Base-by-base conservation (phyloP, 169 alveolate genomes). In the Toxoplasma gondii region DNA sequence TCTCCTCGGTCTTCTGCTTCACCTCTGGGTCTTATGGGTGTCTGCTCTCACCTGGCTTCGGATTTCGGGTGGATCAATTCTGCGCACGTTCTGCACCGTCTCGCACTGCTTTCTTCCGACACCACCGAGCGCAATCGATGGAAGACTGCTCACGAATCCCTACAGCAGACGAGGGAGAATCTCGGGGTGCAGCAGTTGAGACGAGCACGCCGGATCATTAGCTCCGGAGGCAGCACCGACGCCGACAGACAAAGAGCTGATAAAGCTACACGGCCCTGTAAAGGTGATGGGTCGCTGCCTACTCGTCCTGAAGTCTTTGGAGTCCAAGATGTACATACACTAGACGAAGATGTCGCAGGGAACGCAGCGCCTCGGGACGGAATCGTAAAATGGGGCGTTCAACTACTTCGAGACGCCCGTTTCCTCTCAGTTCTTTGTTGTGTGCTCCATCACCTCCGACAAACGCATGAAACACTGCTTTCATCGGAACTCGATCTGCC, bases 21-120 rank as follows among this genome's bases (percentile, higher is more conserved):
- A 1, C 10, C 10, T 31, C 10, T 38, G 86, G 49, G 27, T 0
- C 29, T 45, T 38, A 17, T 19, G 86, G 36, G 49, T 16, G 41
- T 82, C 0, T 82, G 69, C 29, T 16, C 69, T 22, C 90, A 43
- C 90, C 69, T 82, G 38, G 90, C 90, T 29, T 64, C 90, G 67
- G 90, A 82, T 49, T 82, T 82, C 64, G 90, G 90, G 17, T 43
- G 54, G 69, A 43, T 82, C 64, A 82, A 82, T 27, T 38, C 90
- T 16, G 90, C 90, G 53, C 90, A 82, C 64, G 90, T 43, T 22
- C n/a, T 82, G 90, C 90, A 82, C 53, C 90, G 64, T 5, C 90
- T 82, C 7, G 90, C 90, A n/a, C 44, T 82, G n/a, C 90, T 82
- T 4, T 7, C 1, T 27, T 41, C 84, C 17, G 45, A 34, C 44